Conservation (phyloP, 495 filamentous ascomycete genomes). For the Copromyces sp. region DNA sequence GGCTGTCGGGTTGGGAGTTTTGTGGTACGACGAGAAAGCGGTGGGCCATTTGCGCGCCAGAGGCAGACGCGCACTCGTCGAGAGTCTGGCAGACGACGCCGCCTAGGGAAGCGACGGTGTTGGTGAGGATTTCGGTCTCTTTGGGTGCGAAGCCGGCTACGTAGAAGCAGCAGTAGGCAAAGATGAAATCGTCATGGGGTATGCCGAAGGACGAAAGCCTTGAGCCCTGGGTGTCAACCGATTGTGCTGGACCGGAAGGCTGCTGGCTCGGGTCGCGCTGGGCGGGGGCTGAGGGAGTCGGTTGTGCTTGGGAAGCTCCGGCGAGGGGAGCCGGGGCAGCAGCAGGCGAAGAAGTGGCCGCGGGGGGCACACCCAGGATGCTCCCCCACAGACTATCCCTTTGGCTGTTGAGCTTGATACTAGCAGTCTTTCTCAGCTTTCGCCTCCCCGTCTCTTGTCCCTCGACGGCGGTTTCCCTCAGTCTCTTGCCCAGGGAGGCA, state of each 20-base stretch:
- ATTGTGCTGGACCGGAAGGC: conserved; percentile 5
- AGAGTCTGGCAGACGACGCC: conserved; percentile 33
- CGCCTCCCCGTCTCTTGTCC: conserved; percentile 38
- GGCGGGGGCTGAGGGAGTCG: conserved; percentile 2
- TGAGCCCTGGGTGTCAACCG: conserved; percentile 15
- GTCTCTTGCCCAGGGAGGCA: conserved; percentile 29
- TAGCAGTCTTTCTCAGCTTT: conserved; percentile 73
- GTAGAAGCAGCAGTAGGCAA: conserved; percentile 49
- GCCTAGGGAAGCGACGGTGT: conserved; percentile 34
- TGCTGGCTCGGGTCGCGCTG: conserved; percentile 2
- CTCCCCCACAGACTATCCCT: conserved; percentile 80
- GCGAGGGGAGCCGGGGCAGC: neutral
- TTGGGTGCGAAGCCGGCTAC: conserved; percentile 49
- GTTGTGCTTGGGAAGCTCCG: neutral
- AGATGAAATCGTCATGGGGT: conserved; percentile 27
- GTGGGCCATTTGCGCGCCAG: conserved; percentile 16
- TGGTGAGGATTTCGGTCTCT: conserved; percentile 33
- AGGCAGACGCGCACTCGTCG: conserved; percentile 29
- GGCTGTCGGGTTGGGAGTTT: conserved; percentile 26
- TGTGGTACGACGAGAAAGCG: conserved; percentile 45
- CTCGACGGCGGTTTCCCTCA: conserved; percentile 18
- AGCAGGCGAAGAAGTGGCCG: conserved; percentile 6
- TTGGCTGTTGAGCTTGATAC: conserved; percentile 66
- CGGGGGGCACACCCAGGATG: conserved; percentile 47
- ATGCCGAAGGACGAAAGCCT: conserved; percentile 22